Conservation (phyloP, 805 yeast genomes). For the Ogataea chonburiensis region DNA sequence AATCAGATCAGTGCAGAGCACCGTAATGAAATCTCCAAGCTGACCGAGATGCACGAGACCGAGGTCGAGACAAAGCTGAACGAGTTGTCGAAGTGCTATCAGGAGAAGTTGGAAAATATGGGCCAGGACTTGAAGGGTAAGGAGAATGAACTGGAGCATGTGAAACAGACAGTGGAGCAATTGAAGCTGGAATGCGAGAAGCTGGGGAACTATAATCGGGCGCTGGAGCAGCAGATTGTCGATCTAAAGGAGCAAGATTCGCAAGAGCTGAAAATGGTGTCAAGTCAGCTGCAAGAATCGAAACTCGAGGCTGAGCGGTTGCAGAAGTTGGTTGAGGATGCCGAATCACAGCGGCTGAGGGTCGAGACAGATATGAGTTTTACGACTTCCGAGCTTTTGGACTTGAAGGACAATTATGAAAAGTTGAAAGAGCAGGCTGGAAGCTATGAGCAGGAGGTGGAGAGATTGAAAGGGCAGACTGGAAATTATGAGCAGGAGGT, state of each 20-base stretch:
- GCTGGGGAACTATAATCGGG: constrained; percentile 8
- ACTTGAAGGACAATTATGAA: constrained; percentile 9
- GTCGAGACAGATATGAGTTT: constrained; percentile 4
- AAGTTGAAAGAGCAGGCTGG: neutral
- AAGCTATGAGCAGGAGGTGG: neutral
- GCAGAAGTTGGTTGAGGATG: constrained; percentile 3
- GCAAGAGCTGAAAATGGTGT: constrained; percentile 6
- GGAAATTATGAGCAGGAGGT: too few relatives aligned
- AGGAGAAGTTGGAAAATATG: constrained; percentile 29
- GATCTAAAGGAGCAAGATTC: constrained; percentile 9
- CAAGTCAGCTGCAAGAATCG: constrained; percentile 6
- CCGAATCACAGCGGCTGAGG: constrained; percentile 8
- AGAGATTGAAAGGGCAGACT: too few relatives aligned
- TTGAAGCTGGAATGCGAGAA: constrained; percentile 10
- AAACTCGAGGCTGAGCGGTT: constrained; percentile 7
- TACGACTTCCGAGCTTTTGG: constrained; percentile 13
- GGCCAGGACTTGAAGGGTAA: constrained; percentile 15
- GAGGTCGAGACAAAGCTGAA: constrained; percentile 33
- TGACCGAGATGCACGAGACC: constrained; percentile 27
- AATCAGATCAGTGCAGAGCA: constrained; percentile 39
- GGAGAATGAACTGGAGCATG: constrained; percentile 7
- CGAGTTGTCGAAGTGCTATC: constrained; percentile 35
- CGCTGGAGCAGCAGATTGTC: constrained; percentile 9
- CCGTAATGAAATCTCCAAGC: constrained; percentile 31
- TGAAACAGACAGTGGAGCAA: constrained; percentile 13